Percentiles rank a stretch among this genome's conserved stretches.
phyloP scores from a whole-genome alignment of 2,329 filamentous ascomycete species.

The Paraphoma chrysanthemicola region DNA sequence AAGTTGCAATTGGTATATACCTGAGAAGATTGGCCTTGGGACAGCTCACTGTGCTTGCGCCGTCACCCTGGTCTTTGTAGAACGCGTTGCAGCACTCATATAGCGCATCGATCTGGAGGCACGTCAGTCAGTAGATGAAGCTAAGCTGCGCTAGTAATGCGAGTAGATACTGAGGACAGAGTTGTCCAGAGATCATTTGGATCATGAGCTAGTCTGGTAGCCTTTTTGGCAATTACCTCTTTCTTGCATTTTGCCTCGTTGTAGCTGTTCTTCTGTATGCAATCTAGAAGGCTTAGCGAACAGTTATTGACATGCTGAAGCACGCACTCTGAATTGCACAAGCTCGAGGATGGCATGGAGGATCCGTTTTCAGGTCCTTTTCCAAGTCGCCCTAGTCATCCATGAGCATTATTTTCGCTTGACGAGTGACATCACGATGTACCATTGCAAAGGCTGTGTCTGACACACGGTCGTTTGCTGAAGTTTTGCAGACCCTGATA shows the following conservation, averaged over 20 bases:
- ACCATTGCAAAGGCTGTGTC: constrained; percentile 31
- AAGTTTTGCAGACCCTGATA: not conserved
- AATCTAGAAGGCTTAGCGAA: constrained; percentile 62
- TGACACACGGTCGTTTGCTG: not conserved
- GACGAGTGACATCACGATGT: constrained; percentile 34
- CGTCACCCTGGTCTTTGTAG: constrained; percentile 79
- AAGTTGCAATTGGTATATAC: constrained; percentile 23
- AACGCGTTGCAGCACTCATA: constrained; percentile 95
- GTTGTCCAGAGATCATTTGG: no score
- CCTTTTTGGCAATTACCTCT: constrained; percentile 42
- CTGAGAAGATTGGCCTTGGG: constrained; percentile 80
- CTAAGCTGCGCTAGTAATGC: no score
- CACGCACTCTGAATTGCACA: constrained; percentile 85
- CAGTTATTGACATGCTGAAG: constrained; percentile 7
- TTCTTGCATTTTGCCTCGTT: constrained; percentile 82
- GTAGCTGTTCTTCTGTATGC: constrained; percentile 82
- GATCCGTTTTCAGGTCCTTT: constrained; percentile 74
- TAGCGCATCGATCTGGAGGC: constrained; percentile 74
- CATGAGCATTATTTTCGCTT: constrained; percentile 13
- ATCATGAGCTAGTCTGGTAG: no score
- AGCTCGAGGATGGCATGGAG: constrained; percentile 85
- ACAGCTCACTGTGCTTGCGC: constrained; percentile 80
- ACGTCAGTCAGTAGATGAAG: not conserved
- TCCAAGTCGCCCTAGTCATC: constrained; percentile 58
- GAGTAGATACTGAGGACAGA: no score